phyloP scores from a whole-genome alignment of 805 yeast species.

The Candida nitratophila region DNA sequence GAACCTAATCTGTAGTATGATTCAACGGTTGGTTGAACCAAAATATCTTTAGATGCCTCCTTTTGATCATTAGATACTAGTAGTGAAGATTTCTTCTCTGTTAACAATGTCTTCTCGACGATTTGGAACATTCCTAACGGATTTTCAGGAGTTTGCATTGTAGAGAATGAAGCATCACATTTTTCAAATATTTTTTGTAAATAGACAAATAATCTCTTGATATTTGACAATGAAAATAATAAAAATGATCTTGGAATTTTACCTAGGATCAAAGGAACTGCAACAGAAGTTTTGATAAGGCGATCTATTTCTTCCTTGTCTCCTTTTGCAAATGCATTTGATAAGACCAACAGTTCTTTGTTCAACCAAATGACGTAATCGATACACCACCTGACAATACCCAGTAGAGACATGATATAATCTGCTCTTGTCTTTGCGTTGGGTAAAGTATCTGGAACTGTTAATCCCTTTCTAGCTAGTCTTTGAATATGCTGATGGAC shows the following conservation, averaged over 20 bases:
- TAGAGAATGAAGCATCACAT: conserved; percentile 27
- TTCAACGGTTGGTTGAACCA: conserved; percentile 41
- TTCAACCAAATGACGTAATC: conserved; percentile 67
- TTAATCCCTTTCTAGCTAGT: conserved; percentile 47
- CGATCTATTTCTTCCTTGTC: conserved; percentile 14
- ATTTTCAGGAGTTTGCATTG: conserved; percentile 21
- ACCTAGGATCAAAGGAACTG: conserved; percentile 52
- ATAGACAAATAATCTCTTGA: conserved; percentile 54
- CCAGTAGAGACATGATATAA: conserved; percentile 56
- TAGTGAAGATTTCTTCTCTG: not conserved
- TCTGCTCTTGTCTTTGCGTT: conserved; percentile 48
- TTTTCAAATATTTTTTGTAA: conserved; percentile 51
- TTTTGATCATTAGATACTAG: not conserved
- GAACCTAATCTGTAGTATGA: conserved; percentile 44
- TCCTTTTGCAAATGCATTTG: conserved; percentile 17
- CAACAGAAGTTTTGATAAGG: conserved; percentile 28
- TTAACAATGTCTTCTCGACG: conserved; percentile 13
- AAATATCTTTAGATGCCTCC: conserved; percentile 10
- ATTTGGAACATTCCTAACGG: conserved; percentile 24
- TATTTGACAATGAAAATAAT: conserved; percentile 58
- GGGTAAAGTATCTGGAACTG: conserved; percentile 36
- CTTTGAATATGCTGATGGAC: conserved; percentile 57
- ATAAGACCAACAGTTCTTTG: conserved; percentile 60
- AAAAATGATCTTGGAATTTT: conserved; percentile 66
- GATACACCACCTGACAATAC: conserved; percentile 79